Evolutionary conservation across 805 yeast species (phyloP), one percentile per base, ranked within the genome.

Genomic region (Myxozyma nipponensis): DNA sequence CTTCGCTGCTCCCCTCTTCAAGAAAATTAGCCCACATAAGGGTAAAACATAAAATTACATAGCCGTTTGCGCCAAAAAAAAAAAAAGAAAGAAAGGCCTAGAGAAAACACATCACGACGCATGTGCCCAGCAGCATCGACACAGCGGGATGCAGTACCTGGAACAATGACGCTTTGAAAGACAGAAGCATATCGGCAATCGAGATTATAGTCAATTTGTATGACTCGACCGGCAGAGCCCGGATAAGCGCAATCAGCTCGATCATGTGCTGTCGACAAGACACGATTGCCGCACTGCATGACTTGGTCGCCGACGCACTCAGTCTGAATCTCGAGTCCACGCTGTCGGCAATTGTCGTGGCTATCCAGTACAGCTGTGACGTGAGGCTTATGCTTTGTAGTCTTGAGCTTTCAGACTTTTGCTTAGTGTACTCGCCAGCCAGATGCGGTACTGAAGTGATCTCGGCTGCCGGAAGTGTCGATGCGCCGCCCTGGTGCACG

Each of bases 91-190:
- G n/a, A n/a, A n/a, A 7, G 15, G 19, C 22, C 46, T 37, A 50
- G 35, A 50, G 35, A 4, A 50, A 38, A 35, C 54, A 50, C 54
- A 50, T 50, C 17, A 50, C 24, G 4, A 46, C 17, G n/a, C 38
- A 23, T 6, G 46, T 15, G 21, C 39, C 46, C 6, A 46, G 35
- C 17, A 50, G 50, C 54, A 50, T 50, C n/a, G 39, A 7, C 7
- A 23, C 42, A 21, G 48, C 32, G 5, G 54, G 47, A 25, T 42
- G 28, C 25, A 28, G 38, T 30, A 22, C 7, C 18, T 26, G 9
- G 23, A 9, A 4, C 22, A 32, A 26, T 2, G 23, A 21, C 22
- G 32, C n/a, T n/a, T n/a, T n/a, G n/a, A n/a, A n/a, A n/a, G n/a
- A 28, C 7, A 28, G 13, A 28, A 28, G 10, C 32, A 13, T 7